A percentile compares a stretch with the other conserved stretches of the same genome.
Evolutionary conservation across 108 stramenopile genomes (phyloP).

Genomic region (Cyclotella baltica): DNA sequence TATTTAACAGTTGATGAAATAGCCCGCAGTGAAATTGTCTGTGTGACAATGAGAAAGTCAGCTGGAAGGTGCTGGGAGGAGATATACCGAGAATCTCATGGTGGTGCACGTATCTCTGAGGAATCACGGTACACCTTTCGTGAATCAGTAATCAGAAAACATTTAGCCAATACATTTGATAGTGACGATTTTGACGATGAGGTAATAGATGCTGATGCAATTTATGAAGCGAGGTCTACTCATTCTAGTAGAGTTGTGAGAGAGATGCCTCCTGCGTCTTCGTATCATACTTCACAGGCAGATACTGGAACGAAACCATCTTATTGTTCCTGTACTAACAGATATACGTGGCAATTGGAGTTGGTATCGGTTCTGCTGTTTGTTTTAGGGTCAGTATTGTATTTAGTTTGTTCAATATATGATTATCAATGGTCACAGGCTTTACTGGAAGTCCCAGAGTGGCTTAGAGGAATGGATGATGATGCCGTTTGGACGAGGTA

Average conservation of each 20-base stretch:
- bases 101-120: too few species aligned
- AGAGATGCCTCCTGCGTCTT: not conserved
- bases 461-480: constrained; percentile 7
- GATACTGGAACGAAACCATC: not conserved
- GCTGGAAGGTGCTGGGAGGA: not conserved
- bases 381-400: constrained; percentile 11
- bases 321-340: not conserved
- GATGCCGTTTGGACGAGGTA: constrained; percentile 12
- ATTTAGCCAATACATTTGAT: not conserved
- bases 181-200: constrained; percentile 1
- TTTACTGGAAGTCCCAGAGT: constrained; percentile 4
- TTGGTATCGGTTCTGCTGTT: constrained; percentile 20
- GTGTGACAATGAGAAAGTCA: not conserved
- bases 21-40: not conserved
- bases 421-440: constrained; percentile 25
- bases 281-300: not conserved
- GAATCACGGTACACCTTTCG: too few species aligned
- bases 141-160: not conserved
- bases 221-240: not conserved
- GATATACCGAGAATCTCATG: not conserved
- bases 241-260: not conserved
- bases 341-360: not conserved
- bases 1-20: constrained; percentile 1
- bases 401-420: constrained; percentile 10
- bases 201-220: not conserved